phyloP scores from a whole-genome alignment of 1,284 basidiomycete genomes.

The Cryptococcus floricola region DNA sequence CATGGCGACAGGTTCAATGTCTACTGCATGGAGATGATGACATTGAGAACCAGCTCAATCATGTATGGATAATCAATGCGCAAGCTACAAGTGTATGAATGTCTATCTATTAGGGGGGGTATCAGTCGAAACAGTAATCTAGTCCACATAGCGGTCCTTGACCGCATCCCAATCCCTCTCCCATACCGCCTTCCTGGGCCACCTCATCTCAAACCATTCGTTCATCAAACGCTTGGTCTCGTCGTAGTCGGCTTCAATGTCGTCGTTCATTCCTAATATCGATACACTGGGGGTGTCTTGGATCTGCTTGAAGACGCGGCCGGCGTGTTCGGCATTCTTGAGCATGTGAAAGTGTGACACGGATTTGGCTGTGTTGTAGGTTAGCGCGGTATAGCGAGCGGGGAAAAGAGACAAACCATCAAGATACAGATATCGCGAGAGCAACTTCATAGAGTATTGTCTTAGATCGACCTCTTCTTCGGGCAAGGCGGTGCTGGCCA shows the following conservation, averaged over 20 bases:
- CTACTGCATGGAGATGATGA: too few relatives aligned
- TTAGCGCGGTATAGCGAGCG: background rate
- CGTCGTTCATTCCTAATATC: conserved; percentile 45
- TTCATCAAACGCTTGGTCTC: conserved; percentile 26
- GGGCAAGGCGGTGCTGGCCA: conserved; percentile 33
- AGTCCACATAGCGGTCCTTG: conserved; percentile 11
- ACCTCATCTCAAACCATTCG: conserved; percentile 39
- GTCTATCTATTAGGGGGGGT: background rate
- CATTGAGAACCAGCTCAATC: background rate
- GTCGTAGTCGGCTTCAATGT: conserved; percentile 39
- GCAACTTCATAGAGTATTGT: conserved; percentile 49
- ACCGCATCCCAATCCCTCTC: conserved; percentile 29
- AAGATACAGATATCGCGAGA: conserved; percentile 52
- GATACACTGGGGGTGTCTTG: conserved; percentile 25
- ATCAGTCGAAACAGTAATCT: background rate
- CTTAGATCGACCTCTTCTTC: conserved; percentile 46
- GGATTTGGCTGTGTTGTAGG: conserved; percentile 18
- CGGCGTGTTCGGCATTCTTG: conserved; percentile 25
- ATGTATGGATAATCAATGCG: background rate
- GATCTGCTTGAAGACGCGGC: conserved; percentile 26
- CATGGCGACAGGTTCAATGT: too few relatives aligned
- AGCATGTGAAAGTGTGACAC: conserved; percentile 43
- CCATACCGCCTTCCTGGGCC: conserved; percentile 41
- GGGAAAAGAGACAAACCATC: conserved; percentile 23
- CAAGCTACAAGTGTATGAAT: background rate